Base-by-base conservation (phyloP, 305 asterid species). In the Fraxinus xanthoxyloides region DNA sequence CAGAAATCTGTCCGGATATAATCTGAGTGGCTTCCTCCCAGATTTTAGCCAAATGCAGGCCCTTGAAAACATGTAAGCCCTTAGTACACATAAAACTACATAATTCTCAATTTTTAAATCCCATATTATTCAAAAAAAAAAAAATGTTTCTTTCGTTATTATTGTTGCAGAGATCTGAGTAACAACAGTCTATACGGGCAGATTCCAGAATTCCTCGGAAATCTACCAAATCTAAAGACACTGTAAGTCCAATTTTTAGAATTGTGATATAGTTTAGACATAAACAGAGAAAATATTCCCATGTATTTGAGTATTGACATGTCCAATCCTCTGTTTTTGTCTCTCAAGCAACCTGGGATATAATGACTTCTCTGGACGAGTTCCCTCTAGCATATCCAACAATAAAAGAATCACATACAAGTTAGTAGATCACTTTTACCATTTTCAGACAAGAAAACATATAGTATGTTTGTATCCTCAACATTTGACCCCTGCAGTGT, bases 181-280 rank as follows among this genome's bases (percentile, higher is more conserved):
- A 80, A 67, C 3, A 83, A 83, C 19, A 65, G 51, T 59, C 75
- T 88, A 12, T 51, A 10, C 72, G 89, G 91, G 63, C 28, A 84
- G 51, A 84, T 86, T 56, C 91, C 88, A 72, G 77, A 70, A n/a
- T 88, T 84, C 69, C 88, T 88, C 65, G 89, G 89, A 4, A 24
- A 80, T 7, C 77, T 88, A 7, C 87, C 91, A 26, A 86, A 85
- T 48, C 85, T 88, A 8, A 84, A 54, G 38, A 82, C n/a, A 43
- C 34, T 87, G 89, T 87, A 40, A 84, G 87, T 80, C 51, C 0
- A 46, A 15, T 7, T 31, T 13, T 12, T 46, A 46, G 26, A 10
- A n/a, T 61, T 36, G 35, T 6, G 32, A 17, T 30, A 21, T 21
- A 7, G 4, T 59, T 2, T 3, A 59, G 69, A 59, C 69, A 19